Conservation (phyloP, 257 asterid genomes). For the Cruciata laevipes region DNA sequence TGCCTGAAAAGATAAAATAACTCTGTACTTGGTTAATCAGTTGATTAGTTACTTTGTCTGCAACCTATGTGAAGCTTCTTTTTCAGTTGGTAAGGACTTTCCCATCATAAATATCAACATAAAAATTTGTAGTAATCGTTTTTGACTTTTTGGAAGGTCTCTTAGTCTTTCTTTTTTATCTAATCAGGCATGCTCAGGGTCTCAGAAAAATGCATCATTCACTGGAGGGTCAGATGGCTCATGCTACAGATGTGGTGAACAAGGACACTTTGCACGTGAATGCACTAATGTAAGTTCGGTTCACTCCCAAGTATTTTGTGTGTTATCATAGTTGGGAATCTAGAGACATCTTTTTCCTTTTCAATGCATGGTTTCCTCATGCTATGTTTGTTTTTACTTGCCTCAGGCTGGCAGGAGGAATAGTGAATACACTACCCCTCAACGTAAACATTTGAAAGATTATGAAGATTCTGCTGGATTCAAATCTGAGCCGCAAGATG, state of each 20-base stretch:
- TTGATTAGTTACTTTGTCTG: neutral
- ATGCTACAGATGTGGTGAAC: conserved; percentile 71
- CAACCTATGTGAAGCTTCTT: neutral
- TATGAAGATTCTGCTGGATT: conserved; percentile 28
- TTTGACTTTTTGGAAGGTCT: neutral
- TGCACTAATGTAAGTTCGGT: conserved; percentile 55
- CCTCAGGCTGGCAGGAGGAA: conserved; percentile 49
- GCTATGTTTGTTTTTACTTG: conserved; percentile 2
- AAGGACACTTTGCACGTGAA: conserved; percentile 94
- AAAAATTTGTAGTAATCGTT: neutral
- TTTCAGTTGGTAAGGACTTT: neutral
- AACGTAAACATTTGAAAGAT: conserved; percentile 39
- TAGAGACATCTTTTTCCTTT: neutral
- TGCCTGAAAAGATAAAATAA: neutral
- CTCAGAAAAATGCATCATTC: conserved; percentile 31
- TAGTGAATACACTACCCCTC: conserved; percentile 72
- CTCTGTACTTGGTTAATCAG: neutral
- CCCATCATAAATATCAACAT: too few species aligned
- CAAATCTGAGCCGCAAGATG: conserved; percentile 46
- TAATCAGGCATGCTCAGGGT: conserved; percentile 56
- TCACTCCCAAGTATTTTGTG: conserved; percentile 5
- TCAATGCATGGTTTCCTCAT: neutral
- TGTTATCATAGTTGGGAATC: neutral
- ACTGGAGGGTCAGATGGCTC: conserved; percentile 28
- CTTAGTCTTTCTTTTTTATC: neutral